These are phyloP conservation scores for Coprinopsis cinerea DNA, from an alignment of 768 basidiomycete species.

Conservation along the genomic window DNA sequence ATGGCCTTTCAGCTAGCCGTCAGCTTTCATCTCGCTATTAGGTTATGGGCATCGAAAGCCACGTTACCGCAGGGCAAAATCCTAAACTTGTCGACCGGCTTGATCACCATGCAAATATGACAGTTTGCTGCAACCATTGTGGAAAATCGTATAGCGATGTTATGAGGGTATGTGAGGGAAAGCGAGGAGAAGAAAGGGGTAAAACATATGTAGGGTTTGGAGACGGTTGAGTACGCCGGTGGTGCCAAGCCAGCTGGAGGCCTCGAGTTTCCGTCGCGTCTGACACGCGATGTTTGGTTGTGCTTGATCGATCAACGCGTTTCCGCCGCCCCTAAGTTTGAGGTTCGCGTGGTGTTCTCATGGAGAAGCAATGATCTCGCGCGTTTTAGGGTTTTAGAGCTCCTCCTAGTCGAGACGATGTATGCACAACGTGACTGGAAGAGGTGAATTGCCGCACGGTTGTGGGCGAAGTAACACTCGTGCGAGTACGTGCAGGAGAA, in stretches of 20 bases:
- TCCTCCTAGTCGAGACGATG: no score
- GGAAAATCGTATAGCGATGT: background rate
- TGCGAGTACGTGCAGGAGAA: no score
- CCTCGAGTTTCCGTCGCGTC: background rate
- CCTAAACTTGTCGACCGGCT: conserved; percentile 17
- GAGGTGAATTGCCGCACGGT: no score
- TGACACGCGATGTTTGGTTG: conserved; percentile 6
- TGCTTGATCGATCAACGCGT: no score
- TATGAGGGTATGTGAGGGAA: background rate
- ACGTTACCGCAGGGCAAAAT: conserved; percentile 31
- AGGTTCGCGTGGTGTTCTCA: no score
- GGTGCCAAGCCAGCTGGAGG: background rate
- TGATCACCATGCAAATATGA: background rate
- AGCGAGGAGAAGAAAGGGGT: background rate
- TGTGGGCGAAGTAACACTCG: no score
- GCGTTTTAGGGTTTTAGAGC: no score
- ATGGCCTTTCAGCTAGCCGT: conserved; percentile 27
- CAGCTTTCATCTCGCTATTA: background rate
- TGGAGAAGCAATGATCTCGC: no score
- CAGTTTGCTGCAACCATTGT: background rate
- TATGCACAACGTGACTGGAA: no score
- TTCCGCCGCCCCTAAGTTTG: no score
- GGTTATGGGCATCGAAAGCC: background rate
- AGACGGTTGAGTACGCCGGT: no score
- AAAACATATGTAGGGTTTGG: conserved; percentile 1